Conservation (phyloP, 495 filamentous ascomycete species). For the Daldinia grandis region DNA sequence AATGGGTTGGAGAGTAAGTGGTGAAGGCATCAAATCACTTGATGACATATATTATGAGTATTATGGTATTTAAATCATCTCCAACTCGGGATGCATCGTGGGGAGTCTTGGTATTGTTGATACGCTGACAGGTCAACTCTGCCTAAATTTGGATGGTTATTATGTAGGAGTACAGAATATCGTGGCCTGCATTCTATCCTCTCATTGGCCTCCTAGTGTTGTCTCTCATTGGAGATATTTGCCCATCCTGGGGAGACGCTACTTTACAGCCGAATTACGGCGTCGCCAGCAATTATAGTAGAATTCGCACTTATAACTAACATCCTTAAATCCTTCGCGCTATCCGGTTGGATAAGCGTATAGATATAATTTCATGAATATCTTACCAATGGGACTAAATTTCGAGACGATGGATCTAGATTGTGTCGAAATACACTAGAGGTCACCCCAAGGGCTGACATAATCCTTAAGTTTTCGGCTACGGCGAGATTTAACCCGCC, state of each 20-base stretch:
- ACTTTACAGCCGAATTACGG: conserved; percentile 9
- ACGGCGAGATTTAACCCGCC: no score
- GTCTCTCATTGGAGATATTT: conserved; percentile 16
- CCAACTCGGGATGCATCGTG: conserved; percentile 5
- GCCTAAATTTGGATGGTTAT: conserved; percentile 17
- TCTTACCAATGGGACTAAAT: neutral
- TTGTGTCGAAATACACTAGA: neutral
- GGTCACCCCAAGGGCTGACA: no score
- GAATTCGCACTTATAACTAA: neutral
- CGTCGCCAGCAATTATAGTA: neutral
- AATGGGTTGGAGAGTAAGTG: conserved; percentile 4
- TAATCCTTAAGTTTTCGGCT: no score
- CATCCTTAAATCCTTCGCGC: neutral
- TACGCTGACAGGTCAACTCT: conserved; percentile 12
- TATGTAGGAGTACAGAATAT: conserved; percentile 20
- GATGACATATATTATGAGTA: conserved; percentile 10
- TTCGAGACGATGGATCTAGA: neutral
- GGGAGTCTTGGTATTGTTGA: conserved; percentile 7
- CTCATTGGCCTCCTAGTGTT: conserved; percentile 23
- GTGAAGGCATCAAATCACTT: neutral
- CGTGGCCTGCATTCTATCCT: conserved; percentile 5
- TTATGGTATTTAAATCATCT: neutral
- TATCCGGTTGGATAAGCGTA: neutral
- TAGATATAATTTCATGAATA: neutral
- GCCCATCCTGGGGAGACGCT: conserved; percentile 27